phyloP scores from a whole-genome alignment of 768 basidiomycete genomes.

The Lentinus brumalis region DNA sequence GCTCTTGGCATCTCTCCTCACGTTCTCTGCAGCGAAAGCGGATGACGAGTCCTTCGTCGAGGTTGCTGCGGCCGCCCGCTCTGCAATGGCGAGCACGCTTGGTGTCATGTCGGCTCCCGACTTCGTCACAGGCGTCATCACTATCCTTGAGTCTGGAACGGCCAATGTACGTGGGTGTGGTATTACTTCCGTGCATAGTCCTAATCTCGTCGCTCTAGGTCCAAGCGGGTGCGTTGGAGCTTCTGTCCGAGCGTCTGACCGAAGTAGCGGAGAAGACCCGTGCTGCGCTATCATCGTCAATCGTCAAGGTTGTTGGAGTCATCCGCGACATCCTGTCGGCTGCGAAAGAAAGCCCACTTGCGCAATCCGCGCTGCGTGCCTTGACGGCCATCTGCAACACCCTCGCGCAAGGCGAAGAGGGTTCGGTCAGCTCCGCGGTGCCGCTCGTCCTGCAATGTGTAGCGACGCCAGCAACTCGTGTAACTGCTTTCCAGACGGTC shows the following conservation, averaged over 20 bases:
- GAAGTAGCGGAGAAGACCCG: slow-evolving; percentile 61
- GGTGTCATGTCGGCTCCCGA: slow-evolving; percentile 67
- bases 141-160: slow-evolving; percentile 53
- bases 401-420: slow-evolving; percentile 66
- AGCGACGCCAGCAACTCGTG: slow-evolving; percentile 39
- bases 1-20: slow-evolving; percentile 39
- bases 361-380: slow-evolving; percentile 55
- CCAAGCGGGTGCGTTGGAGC: slow-evolving; percentile 66
- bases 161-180: slow-evolving; percentile 44
- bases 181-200: background rate
- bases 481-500: slow-evolving; percentile 55
- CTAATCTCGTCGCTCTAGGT: slow-evolving; percentile 42
- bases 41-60: slow-evolving; percentile 32
- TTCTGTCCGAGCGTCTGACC: slow-evolving; percentile 67
- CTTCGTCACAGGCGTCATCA: slow-evolving; percentile 60
- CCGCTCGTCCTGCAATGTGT: slow-evolving; percentile 57
- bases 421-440: slow-evolving; percentile 56
- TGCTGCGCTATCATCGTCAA: slow-evolving; percentile 45
- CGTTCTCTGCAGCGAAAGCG: slow-evolving; percentile 17
- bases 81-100: slow-evolving; percentile 55
- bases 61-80: slow-evolving; percentile 49
- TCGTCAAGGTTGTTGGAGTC: slow-evolving; percentile 54
- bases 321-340: slow-evolving; percentile 52
- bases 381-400: slow-evolving; percentile 62
- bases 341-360: slow-evolving; percentile 43